Base-by-base conservation (phyloP, 495 filamentous ascomycete genomes). In the Penicillium lividum region DNA sequence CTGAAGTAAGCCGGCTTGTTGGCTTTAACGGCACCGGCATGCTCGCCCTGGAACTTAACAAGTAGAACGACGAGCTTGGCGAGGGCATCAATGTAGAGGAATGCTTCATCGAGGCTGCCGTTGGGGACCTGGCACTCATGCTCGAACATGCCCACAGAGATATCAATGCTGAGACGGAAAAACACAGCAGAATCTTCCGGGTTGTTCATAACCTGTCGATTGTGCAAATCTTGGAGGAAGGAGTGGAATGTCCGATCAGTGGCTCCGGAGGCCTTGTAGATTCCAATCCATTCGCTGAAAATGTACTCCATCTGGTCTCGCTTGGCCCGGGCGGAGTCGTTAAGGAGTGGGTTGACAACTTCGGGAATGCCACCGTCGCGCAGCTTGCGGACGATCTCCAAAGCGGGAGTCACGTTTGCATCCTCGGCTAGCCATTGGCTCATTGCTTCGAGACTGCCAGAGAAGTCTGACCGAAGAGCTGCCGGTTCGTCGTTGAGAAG, bases 271-370 rank as follows among this genome's bases (percentile, higher is more conserved):
- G 89, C 88, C 70, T 89, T 85, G 77, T 85, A 92, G 15, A 98
- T 81, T 40, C 87, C 84, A 55, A 92, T 82, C 94, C 94, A 99
- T 69, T 98, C 94, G 9, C 88, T 89, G 68, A 99, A 96, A 43
- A 96, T 81, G 66, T 98, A 98, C 64, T 95, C 89, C 74, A 97
- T 84, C 62, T 96, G 93, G 52, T 93, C 88, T 45, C 84, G 83
- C 64, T 85, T 86, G 13, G 79, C 69, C 54, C 74, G 62, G 25
- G 84, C 73, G 52, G 76, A 75, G 51, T 84, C 81, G 56, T 75
- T 80, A 40, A 78, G 67, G 36, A 75, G 72, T 46, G 73, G 67
- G 57, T 77, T 76, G 51, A 78, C 67, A 40, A 74, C 67, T 51
- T 86, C 82, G 2, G 80, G 79, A 7, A 86, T 73, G 4, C 85